These are phyloP conservation scores for Dendrocalamus latiflorus DNA, from an alignment of 202 grass and related monocot species.

Conservation along the genomic window DNA sequence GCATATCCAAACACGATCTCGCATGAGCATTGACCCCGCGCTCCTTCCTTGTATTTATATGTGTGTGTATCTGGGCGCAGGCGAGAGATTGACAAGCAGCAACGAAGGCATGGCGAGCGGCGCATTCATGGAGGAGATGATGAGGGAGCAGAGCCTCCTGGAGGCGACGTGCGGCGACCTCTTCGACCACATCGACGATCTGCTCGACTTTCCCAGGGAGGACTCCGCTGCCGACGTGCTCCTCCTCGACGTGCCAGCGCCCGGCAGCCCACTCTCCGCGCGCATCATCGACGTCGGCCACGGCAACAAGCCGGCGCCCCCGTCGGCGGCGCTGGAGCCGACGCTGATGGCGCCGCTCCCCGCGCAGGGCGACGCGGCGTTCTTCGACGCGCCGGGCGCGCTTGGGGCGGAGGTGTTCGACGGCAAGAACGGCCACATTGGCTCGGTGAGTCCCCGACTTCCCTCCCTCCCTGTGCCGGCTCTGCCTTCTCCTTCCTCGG, in stretches of 20 bases:
- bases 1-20: conserved; percentile 9
- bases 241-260: conserved; percentile 42
- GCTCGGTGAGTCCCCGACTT: conserved; percentile 39
- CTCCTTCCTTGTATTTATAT: neutral
- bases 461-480: neutral
- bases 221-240: conserved; percentile 54
- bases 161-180: conserved; percentile 64
- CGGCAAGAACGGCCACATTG: conserved; percentile 49
- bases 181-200: conserved; percentile 83
- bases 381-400: conserved; percentile 17
- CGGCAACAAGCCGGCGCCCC: neutral
- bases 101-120: conserved; percentile 23
- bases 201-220: conserved; percentile 74
- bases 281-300: conserved; percentile 33
- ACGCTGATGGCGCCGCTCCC: neutral
- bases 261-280: conserved; percentile 31
- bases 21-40: neutral
- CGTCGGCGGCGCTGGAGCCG: neutral
- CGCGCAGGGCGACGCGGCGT: neutral
- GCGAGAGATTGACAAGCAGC: neutral
- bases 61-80: neutral
- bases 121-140: conserved; percentile 53
- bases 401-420: conserved; percentile 5
- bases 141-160: conserved; percentile 56
- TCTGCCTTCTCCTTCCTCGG: too few relatives aligned